A percentile compares a stretch with the other conserved stretches of the same genome.
Evolutionary conservation across 768 basidiomycete species (phyloP).

Genomic region (Tulasnella calospora): DNA sequence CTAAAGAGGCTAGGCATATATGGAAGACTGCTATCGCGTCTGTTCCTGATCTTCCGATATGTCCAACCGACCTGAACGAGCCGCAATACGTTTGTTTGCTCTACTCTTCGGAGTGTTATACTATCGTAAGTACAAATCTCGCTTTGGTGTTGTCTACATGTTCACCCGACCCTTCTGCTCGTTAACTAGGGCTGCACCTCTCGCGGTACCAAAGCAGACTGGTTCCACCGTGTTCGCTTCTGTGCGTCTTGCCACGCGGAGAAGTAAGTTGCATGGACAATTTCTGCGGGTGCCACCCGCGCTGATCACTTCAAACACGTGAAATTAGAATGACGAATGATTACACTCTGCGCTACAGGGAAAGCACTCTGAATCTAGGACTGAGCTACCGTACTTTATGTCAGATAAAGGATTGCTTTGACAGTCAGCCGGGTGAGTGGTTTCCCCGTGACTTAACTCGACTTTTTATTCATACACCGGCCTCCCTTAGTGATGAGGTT

Average conservation of each 20-base stretch:
- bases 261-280: not conserved
- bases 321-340: not conserved
- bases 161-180: too few species aligned
- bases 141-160: too few species aligned
- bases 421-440: not conserved
- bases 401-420: not conserved
- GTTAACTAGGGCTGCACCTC: not conserved
- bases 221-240: not conserved
- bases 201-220: not conserved
- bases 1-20: not conserved
- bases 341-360: not conserved
- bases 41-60: constrained; percentile 17
- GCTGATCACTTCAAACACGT: not conserved
- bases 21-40: constrained; percentile 16
- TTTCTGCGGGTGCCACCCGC: not conserved
- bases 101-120: constrained; percentile 16
- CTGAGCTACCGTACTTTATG: not conserved
- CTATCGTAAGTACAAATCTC: not conserved
- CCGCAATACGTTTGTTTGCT: constrained; percentile 23
- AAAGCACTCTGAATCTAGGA: not conserved
- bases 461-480: too few species aligned
- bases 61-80: constrained; percentile 23
- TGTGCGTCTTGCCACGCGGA: not conserved
- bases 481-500: too few species aligned
- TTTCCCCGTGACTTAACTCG: not conserved